Conservation (phyloP, 768 basidiomycete genomes). For the Coprinellus micaceus region DNA sequence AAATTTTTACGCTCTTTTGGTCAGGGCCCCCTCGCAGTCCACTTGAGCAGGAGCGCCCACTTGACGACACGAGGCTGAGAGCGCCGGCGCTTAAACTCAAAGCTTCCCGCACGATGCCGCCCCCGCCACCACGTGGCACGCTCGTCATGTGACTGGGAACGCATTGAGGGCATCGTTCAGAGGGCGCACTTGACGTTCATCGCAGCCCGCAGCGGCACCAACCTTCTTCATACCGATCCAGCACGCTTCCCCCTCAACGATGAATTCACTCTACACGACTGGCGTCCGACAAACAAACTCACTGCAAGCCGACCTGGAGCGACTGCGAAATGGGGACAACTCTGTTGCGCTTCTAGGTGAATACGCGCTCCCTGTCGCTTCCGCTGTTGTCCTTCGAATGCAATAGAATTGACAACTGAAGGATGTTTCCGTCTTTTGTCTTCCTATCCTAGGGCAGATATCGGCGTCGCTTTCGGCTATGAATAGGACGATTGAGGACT, state of each 20-base stretch:
- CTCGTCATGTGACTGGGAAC: not conserved
- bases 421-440: constrained; percentile 13
- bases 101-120: not conserved
- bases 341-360: constrained; percentile 82
- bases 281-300: constrained; percentile 90
- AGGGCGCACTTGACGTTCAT: not conserved
- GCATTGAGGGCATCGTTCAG: not conserved
- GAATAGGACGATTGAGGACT: constrained; percentile 93
- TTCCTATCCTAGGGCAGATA: constrained; percentile 77
- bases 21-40: too few species aligned
- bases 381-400: too few species aligned
- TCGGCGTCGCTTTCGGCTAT: constrained; percentile 95
- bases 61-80: not conserved
- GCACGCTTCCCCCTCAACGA: constrained; percentile 26
- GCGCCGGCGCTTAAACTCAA: not conserved
- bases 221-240: not conserved
- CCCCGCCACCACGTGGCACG: not conserved
- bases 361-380: constrained; percentile 18
- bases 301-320: constrained; percentile 81
- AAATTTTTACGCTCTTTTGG: not conserved
- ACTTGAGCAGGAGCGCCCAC: too few species aligned
- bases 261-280: constrained; percentile 95
- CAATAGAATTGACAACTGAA: constrained; percentile 14
- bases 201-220: not conserved
- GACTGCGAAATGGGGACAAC: constrained; percentile 74